phyloP scores from a whole-genome alignment of 2,329 filamentous ascomycete genomes.

The Rhinocladiella similis region DNA sequence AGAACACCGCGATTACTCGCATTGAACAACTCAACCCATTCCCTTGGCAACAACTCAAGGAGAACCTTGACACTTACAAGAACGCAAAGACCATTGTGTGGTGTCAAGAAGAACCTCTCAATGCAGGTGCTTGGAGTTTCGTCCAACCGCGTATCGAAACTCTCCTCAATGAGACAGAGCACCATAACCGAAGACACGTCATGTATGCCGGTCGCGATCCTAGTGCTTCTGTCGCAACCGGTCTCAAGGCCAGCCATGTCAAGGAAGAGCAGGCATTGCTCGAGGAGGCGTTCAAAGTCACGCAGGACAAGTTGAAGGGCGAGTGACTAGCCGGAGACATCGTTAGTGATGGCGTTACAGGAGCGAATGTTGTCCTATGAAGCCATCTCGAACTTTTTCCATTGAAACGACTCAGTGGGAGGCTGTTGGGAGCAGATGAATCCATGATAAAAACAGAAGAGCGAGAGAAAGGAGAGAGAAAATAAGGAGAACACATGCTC shows the following conservation, averaged over 20 bases:
- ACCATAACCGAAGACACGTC: conserved; percentile 92
- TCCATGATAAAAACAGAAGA: too few species aligned
- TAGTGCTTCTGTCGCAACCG: conserved; percentile 90
- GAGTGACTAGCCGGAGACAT: conserved; percentile 21
- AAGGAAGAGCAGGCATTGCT: conserved; percentile 91
- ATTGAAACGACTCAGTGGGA: too few species aligned
- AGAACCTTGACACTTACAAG: conserved; percentile 95
- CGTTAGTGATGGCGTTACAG: conserved; percentile 12
- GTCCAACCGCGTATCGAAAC: conserved; percentile 98
- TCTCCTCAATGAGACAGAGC: conserved; percentile 84
- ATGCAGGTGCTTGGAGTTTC: conserved; percentile 95
- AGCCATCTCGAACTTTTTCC: too few species aligned
- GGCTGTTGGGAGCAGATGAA: too few species aligned
- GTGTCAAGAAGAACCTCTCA: conserved; percentile 96
- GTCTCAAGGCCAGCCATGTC: conserved; percentile 80
- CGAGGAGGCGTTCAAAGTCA: conserved; percentile 62
- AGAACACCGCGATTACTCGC: conserved; percentile 89
- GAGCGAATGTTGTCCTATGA: background rate
- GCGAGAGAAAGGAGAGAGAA: too few species aligned
- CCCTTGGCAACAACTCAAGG: conserved; percentile 94
- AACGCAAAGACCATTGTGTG: conserved; percentile 98
- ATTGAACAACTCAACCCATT: conserved; percentile 98
- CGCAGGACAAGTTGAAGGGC: conserved; percentile 67
- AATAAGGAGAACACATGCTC: too few species aligned
- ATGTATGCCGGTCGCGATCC: conserved; percentile 96